Base-by-base conservation (phyloP, 108 stramenopile genomes). In the Skeletonema tropicum region DNA sequence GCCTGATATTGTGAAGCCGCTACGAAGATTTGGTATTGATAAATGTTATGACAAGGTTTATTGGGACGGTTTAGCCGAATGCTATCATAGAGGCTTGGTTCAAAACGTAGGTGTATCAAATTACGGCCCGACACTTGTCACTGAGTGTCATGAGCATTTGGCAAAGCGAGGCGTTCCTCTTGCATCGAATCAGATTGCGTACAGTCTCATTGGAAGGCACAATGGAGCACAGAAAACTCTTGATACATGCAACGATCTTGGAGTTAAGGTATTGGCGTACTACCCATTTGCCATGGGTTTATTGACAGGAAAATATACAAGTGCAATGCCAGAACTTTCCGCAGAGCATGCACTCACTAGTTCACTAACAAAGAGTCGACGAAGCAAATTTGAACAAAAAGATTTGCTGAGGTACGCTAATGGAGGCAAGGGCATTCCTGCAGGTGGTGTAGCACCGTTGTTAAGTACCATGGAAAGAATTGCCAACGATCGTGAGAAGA, bases 281-380 rank as follows among this genome's bases (percentile, higher is more conserved):
- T 89, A 77, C 59, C 89, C 89, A 21, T 84, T 92, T 68, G 89
- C 87, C 1, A 88, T 88, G 86, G 91, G 91, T 3, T 66, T 89
- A 15, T 72, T 92, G 52, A 88, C 86, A 8, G 91, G 87, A 12
- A 81, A 84, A 61, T 88, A 89, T 67, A 75, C 86, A 3, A 76
- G 46, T 12, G 45, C 70, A 17, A 64, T 63, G n/a, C 39, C 33
- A 33, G 57, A 57, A 19, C 48, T 49, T 1, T 49, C 48, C 17
- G 48, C 48, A 19, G 48, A 49, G 48, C n/a, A 31, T 30, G 26
- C 71, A 23, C 33, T 74, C 23, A 75, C 59, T 6, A 45, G 26
- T 2, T 86, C 85, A n/a, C 59, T 88, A n/a, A 60, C 52, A 8
- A 55, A 14, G 0, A 81, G 60, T 42, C 39, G 70, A 60, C 84